Evolutionary conservation across 2,329 filamentous ascomycete species (phyloP), one percentile per base, ranked within the genome.

Genomic region (Macrophomina pseudophaseolina): DNA sequence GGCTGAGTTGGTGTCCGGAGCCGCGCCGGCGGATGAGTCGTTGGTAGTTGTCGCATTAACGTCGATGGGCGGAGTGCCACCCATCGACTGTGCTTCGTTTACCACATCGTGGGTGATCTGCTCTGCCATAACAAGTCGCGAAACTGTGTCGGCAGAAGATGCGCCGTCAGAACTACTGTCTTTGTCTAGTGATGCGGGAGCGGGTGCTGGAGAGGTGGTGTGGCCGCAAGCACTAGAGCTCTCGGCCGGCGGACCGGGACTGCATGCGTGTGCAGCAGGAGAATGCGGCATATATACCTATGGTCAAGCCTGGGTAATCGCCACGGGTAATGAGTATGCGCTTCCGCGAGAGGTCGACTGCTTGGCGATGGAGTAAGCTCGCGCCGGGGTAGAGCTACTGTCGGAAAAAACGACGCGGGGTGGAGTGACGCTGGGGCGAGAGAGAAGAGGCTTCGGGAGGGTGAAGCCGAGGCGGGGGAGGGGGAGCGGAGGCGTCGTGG

Each of bases 41-140:
- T 81, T 82, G 80, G 83, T 82, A 81, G 81, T 84, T 83, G 82
- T 84, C 84, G 85, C 86, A 88, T 84, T 83, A 81, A 83, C 86
- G 86, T 87, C 87, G 86, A 87, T 86, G 82, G 86, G 84, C 83
- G 84, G 83, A 78, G 80, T 78, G 78, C 83, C 85, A 84, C 86
- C 86, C 82, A 86, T 83, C 87, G 87, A 89, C 87, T 84, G 83
- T 83, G 86, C 83, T 85, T 88, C 84, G 83, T 87, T 87, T 88
- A 89, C 87, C 87, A 88, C 87, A 90, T 90, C 85, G 81, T 88
- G 87, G 85, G 82, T 83, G 78, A 81, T 86, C 86, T 87, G 85
- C 86, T 89, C 87, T 88, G 87, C 87, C 87, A 90, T 90, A 88
- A 89, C 87, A 89, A 86, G 82, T 79, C 82, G 79, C 79, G 81